Evolutionary conservation across 2,329 filamentous ascomycete genomes (phyloP).

Genomic region (Aspergillus persii): DNA sequence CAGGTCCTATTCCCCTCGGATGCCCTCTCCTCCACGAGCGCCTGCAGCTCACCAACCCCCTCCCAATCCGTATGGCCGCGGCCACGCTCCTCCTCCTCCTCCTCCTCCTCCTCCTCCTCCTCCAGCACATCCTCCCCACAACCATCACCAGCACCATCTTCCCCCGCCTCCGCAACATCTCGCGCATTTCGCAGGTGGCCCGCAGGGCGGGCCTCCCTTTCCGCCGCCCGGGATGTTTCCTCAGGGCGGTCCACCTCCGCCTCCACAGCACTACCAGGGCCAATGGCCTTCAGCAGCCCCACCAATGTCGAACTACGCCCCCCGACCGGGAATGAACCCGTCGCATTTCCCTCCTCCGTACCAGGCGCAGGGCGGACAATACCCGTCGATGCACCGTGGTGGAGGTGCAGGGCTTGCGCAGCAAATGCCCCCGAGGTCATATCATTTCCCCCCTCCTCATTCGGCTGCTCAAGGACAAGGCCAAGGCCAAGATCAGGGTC

Average conservation of each 20-base stretch:
- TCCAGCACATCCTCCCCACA: not conserved
- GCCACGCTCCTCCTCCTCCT: slow-evolving; percentile 6
- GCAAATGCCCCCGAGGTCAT: slow-evolving; percentile 30
- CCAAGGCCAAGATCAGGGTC: slow-evolving; percentile 9
- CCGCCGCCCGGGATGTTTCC: slow-evolving; percentile 12
- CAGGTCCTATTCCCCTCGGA: slow-evolving; percentile 31
- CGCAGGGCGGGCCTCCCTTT: not conserved
- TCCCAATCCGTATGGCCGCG: slow-evolving; percentile 1
- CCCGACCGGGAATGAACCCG: not conserved
- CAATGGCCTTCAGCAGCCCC: slow-evolving; percentile 38
- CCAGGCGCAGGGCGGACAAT: slow-evolving; percentile 23
- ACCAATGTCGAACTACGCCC: slow-evolving; percentile 23
- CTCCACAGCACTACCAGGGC: slow-evolving; percentile 35
- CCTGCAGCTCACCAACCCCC: slow-evolving; percentile 23
- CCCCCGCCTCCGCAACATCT: slow-evolving; percentile 19
- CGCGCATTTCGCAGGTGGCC: slow-evolving; percentile 12
- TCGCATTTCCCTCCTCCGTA: slow-evolving; percentile 13
- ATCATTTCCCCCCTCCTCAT: slow-evolving; percentile 35
- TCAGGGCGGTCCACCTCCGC: slow-evolving; percentile 20
- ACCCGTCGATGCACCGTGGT: slow-evolving; percentile 17
- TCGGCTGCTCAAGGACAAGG: slow-evolving; percentile 21
- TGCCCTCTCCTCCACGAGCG: slow-evolving; percentile 20
- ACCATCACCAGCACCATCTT: not conserved
- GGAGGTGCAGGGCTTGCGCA: slow-evolving; percentile 15
- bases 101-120: slow-evolving; percentile 5